Conservation (phyloP, 2,329 filamentous ascomycete genomes). For the Lecanoromycetidae sp. region DNA sequence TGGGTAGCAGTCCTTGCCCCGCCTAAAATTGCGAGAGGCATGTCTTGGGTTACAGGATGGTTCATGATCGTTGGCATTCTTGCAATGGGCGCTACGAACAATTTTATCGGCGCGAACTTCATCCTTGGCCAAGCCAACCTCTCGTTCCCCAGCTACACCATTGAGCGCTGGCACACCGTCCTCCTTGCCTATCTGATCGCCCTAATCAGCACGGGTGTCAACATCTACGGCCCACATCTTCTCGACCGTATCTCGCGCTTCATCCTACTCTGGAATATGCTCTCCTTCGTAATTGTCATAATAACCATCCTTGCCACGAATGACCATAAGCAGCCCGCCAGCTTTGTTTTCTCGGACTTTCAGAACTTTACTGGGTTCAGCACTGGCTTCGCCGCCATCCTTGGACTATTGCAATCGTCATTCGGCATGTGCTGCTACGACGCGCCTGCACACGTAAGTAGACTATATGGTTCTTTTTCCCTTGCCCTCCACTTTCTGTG, state of each 20-base stretch:
- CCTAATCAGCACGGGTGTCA: conserved; percentile 34
- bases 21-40: conserved; percentile 31
- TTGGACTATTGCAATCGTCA: conserved; percentile 42
- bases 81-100: conserved; percentile 44
- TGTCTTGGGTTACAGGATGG: conserved; percentile 38
- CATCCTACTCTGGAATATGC: conserved; percentile 42
- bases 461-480: conserved; percentile 19
- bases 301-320: conserved; percentile 43
- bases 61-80: conserved; percentile 40
- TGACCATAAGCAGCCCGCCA: conserved; percentile 40
- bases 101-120: conserved; percentile 44
- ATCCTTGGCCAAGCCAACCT: conserved; percentile 43
- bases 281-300: conserved; percentile 40
- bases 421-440: conserved; percentile 44
- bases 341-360: conserved; percentile 45
- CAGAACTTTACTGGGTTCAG: conserved; percentile 44
- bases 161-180: conserved; percentile 45
- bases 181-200: conserved; percentile 41
- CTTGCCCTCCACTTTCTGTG: background rate
- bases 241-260: conserved; percentile 41
- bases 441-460: conserved; percentile 42
- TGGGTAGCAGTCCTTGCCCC: conserved; percentile 48
- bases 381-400: conserved; percentile 38
- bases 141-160: conserved; percentile 38
- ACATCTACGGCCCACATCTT: conserved; percentile 39